phyloP scores from a whole-genome alignment of 2,329 filamentous ascomycete species.

The Penicillium thymicola region DNA sequence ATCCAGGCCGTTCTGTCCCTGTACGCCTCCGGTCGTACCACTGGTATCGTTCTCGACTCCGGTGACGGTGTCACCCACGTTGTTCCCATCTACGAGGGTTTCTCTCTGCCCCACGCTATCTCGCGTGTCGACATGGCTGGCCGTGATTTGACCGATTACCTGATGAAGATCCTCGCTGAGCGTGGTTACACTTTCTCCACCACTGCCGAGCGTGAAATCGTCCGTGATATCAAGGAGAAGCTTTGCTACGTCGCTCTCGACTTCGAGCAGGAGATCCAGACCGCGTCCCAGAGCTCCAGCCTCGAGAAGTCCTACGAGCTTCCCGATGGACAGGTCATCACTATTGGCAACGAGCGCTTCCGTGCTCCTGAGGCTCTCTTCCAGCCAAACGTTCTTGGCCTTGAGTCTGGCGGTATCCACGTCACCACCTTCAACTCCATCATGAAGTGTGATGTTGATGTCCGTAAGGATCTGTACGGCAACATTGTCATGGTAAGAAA shows the following conservation, averaged over 20 bases:
- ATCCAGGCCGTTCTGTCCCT: conserved; percentile 99
- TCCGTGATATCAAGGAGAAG: conserved; percentile 99
- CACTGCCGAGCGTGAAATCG: conserved; percentile 99
- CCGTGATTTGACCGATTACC: conserved; percentile 99
- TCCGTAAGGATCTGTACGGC: conserved; percentile 99
- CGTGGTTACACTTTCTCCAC: conserved; percentile 99
- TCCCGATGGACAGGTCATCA: conserved; percentile 99
- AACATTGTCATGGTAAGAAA: conserved; percentile 99
- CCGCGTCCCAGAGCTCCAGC: conserved; percentile 95
- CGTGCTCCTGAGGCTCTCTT: conserved; percentile 99
- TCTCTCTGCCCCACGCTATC: conserved; percentile 99
- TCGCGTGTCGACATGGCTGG: conserved; percentile 99
- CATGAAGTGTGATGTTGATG: conserved; percentile 99
- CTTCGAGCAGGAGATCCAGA: conserved; percentile 99
- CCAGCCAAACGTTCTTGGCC: conserved; percentile 97
- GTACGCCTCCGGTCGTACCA: conserved; percentile 99
- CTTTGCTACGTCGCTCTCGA: conserved; percentile 99
- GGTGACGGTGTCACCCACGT: conserved; percentile 99
- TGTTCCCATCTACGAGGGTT: conserved; percentile 99
- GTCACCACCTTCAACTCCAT: conserved; percentile 99
- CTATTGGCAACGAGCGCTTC: conserved; percentile 99
- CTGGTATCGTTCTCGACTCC: conserved; percentile 99
- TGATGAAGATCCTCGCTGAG: conserved; percentile 99
- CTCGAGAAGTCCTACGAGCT: conserved; percentile 99
- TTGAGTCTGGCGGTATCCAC: conserved; percentile 98